Base-by-base conservation (phyloP, 306 rosid genomes). In the Pyrus bretschneideri region DNA sequence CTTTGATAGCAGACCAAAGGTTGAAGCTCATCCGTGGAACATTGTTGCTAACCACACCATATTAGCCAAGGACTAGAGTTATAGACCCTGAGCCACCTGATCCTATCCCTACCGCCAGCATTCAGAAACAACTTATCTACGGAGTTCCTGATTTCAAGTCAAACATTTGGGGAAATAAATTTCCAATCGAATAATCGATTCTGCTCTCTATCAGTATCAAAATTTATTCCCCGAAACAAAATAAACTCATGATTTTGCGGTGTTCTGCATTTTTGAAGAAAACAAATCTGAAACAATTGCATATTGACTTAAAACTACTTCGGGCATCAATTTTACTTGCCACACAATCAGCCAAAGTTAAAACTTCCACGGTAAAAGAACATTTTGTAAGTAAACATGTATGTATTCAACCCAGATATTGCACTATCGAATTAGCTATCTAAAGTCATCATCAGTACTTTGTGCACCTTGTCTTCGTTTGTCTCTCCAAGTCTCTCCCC, bases 401-500 rank as follows among this genome's bases (percentile, higher is more conserved):
- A 64, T 30, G 21, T 31, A 12, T 51, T 18, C 21, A 19, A 31
- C 17, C 64, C 61, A 29, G 45, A 25, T 29, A 11, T 49, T 51
- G 66, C 55, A 57, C 33, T 23, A 22, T 5, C 22, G 10, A 9
- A 22, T 51, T 12, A 57, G 66, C 17, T 13, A 72, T 73, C 68
- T 58, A 73, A 40, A 73, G 68, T 57, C 86, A 70, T 88, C 92
- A 73, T 84, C 80, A 71, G 78, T 84, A 63, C 79, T 83, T 72
- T 80, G 82, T 77, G 76, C 83, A 67, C 83, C 80, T 79, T 86
- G 90, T 42, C 91, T 74, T 76, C 95, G 82, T 74, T 89, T 83
- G 59, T 89, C 89, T 80, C 93, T 81, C 89, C 82, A 87, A 73
- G 87, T 91, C 85, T 89, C 91, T 61, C 93, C 96, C 96, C 96